Percentiles rank a stretch among this genome's conserved stretches.
Evolutionary conservation across 164 flowering plant genomes (phyloP).

Genomic region (Nymphaea thermarum): DNA sequence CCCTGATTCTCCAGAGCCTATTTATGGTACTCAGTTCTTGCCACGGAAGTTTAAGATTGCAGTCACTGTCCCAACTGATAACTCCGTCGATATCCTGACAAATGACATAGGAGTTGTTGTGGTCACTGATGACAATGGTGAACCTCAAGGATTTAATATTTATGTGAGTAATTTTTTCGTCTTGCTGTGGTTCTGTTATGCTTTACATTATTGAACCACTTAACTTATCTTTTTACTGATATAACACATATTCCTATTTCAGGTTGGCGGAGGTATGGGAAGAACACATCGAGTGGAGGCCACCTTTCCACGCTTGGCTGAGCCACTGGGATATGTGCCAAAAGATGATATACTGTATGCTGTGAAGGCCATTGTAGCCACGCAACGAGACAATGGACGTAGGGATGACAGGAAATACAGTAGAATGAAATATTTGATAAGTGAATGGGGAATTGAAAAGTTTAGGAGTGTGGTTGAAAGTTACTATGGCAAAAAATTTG

Average conservation of each 20-base stretch:
- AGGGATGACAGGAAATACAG: constrained; percentile 95
- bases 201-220: neutral
- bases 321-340: constrained; percentile 91
- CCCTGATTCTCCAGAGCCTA: constrained; percentile 91
- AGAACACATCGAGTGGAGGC: constrained; percentile 81
- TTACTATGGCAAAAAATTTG: constrained; percentile 92
- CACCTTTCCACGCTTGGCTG: constrained; percentile 91
- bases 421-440: constrained; percentile 90
- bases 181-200: neutral
- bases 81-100: constrained; percentile 91
- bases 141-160: constrained; percentile 88
- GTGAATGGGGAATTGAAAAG: constrained; percentile 95
- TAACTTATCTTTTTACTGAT: no score
- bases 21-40: constrained; percentile 94
- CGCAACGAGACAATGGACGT: constrained; percentile 95
- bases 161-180: constrained; percentile 44
- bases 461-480: constrained; percentile 83
- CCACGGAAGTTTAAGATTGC: constrained; percentile 98
- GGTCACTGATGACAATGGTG: constrained; percentile 70
- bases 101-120: constrained; percentile 97
- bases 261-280: constrained; percentile 98
- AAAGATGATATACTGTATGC: constrained; percentile 93
- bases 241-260: neutral
- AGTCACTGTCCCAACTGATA: constrained; percentile 87
- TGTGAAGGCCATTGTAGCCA: constrained; percentile 91